Evolutionary conservation across 2,329 filamentous ascomycete species (phyloP), one percentile per base, ranked within the genome.

Genomic region (Basipetospora chlamydospora): DNA sequence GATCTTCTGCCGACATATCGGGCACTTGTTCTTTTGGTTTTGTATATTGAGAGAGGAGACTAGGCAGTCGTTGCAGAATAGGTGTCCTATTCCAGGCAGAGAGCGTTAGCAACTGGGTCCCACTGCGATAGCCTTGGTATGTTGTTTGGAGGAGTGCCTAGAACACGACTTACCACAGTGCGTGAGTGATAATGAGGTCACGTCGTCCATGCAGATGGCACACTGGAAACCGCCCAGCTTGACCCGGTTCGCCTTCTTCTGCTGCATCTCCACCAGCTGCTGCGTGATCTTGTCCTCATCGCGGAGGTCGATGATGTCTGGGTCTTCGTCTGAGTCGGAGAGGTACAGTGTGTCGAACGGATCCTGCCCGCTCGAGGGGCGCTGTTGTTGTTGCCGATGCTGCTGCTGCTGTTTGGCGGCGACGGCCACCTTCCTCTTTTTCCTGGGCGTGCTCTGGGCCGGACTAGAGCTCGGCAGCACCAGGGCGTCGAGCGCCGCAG

Each of bases 181-280:
- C 3, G 75, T 80, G 31, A 77, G 67, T 1, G 72, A 77, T 41
- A 80, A 47, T 20, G 61, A 58, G 2, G 63, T 66, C 18, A 62
- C 66, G 42, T 72, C 62, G 41, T 79, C 75, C 70, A 79, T 74
- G 53, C 75, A 80, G 40, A 80, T 79, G 29, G 74, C 71, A 42
- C 75, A 80, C 52, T 78, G 70, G 33, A 77, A 74, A 4, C 60
- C 58, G 30, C 63, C 59, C 12, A 80, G 52, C 49, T 69, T 73
- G 47, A 62, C 51, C 35, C 54, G 61, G 9, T 64, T 68, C 35
- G 38, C 39, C 26, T 69, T 66, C 34, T 60, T 57, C 37, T 63
- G 57, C 9, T 60, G 60, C 41, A 59, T 57, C 40, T 56, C 53
- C n/a, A 64, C 49, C 33, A 64, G 54, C 9, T 64, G 54, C 11